Base-by-base conservation (phyloP, 306 rosid species). In the Prunus campanulata region DNA sequence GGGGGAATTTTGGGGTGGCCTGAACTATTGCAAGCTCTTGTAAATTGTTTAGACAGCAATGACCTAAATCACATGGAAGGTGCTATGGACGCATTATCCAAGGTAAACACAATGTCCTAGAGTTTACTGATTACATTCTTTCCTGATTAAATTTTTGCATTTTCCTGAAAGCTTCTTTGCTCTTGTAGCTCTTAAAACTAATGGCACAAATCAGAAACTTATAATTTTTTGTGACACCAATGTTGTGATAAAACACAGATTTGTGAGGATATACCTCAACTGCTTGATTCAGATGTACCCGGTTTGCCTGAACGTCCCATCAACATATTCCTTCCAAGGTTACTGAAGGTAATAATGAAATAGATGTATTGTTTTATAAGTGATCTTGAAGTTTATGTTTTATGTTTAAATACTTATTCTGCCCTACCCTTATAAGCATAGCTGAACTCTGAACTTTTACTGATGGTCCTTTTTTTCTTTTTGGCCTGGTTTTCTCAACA, bases 41-140 rank as follows among this genome's bases (percentile, higher is more conserved):
- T 96, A 42, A 93, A 35, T 85, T 96, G 97, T 78, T 84, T 96
- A 81, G 98, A 96, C 78, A 93, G 98, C 77, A 89, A 81, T 81
- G 97, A 96, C 80, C 75, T 88, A 62, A 92, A 83, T 85, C 99
- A 91, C 84, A 91, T 96, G 99, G 99, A 96, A 90, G 99, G 99
- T 68, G 99, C 98, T 56, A 96, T 96, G 99, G 99, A 96, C 80
- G 93, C 98, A 16, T 87, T 96, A 72, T 96, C 98, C 74, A 96
- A 96, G 98, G 99, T 96, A 81, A 68, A 79, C 56, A 66, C 59
- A 52, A 30, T 63, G 19, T 57, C 68, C 70, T 68, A 25, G 70
- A 56, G 65, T 67, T 54, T 14, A 51, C 50, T 39, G 22, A 63
- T 11, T 79, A 19, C 74, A 71, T 39, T 27, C 29, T 27, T 63